Percentiles rank a stretch among this genome's conserved stretches.
Conservation (phyloP, 2,329 filamentous ascomycete species). For the Penicillium corylophilum region DNA sequence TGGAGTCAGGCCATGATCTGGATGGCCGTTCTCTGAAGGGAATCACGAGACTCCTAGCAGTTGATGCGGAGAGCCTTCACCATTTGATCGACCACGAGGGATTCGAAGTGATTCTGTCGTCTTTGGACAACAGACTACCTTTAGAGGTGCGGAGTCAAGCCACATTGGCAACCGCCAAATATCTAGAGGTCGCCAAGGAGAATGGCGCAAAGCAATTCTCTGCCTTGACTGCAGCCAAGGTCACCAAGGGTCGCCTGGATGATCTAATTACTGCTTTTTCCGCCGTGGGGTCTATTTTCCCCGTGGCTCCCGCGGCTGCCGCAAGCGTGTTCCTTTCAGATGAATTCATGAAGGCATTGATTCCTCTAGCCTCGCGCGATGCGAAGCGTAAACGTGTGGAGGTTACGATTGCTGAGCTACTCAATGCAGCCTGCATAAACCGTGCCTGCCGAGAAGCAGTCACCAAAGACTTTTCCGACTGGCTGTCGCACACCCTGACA, state of each 20-base stretch:
- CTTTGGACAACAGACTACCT: conserved; percentile 79
- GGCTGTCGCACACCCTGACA: conserved; percentile 81
- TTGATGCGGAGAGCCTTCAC: conserved; percentile 52
- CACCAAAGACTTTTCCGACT: conserved; percentile 77
- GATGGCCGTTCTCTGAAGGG: conserved; percentile 61
- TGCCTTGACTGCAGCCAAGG: conserved; percentile 70
- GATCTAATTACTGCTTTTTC: conserved; percentile 91
- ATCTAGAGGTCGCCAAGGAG: conserved; percentile 74
- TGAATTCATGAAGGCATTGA: conserved; percentile 76
- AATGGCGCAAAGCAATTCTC: conserved; percentile 68
- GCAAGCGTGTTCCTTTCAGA: conserved; percentile 81
- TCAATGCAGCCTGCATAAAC: conserved; percentile 90
- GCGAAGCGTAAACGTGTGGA: conserved; percentile 85
- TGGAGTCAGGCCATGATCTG: conserved; percentile 81
- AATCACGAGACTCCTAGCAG: conserved; percentile 58
- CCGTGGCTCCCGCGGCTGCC: conserved; percentile 73
- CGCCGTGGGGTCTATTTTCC: conserved; percentile 84
- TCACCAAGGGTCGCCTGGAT: conserved; percentile 75
- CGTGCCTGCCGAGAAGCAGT: conserved; percentile 78
- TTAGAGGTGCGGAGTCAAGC: conserved; percentile 75
- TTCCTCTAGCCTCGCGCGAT: conserved; percentile 72
- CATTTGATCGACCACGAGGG: conserved; percentile 63
- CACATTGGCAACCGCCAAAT: conserved; percentile 76
- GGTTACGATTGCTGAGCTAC: conserved; percentile 79
- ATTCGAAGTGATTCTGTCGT: conserved; percentile 81